Evolutionary conservation across 2,329 filamentous ascomycete genomes (phyloP), one percentile per base, ranked within the genome.

Genomic region (Claviceps paspali): DNA sequence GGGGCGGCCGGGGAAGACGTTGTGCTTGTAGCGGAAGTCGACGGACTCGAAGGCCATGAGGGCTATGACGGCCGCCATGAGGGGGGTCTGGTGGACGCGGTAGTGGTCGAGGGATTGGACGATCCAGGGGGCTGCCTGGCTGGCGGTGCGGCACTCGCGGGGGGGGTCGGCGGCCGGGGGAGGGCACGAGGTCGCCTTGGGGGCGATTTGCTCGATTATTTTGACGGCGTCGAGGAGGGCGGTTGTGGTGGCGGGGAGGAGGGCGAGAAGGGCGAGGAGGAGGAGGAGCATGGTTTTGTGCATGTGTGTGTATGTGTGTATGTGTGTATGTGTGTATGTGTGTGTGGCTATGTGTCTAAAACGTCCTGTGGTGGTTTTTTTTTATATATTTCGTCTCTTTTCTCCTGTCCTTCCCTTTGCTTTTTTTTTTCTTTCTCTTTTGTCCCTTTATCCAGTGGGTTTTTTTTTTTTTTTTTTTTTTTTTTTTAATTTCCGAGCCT

Each of bases 1-100:
- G 0, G 77, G 66, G 0, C 59, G 51, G n/a, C 66, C 69, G 44
- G 62, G 60, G 24, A 37, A 45, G 47, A 75, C 62, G 58, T 86
- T 84, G 54, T 65, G 68, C 57, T 79, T 82, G 67, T 73, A 87
- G 49, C 70, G 66, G 60, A 87, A 82, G 43, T 77, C 67, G 17
- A 40, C 73, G 2, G 72, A 75, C 61, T 92, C 85, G 51, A 76
- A 77, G 9, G 78, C 72, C 61, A 83, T 79, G 50, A 85, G 64
- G 10, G 76, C 65, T 30, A 91, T 51, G 12, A 87, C 56, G 17
- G 77, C 82, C 6, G 82, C 82, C 51, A 81, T 76, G 47, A 80
- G 72, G 17, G 65, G 68, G 17, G 60, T 57, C 24, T 55, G 54
- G 33, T 58, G 64, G 47, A 86, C 61, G 3, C 54, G 45, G 62